Conservation (phyloP, 306 rosid genomes). For the Cucumis hystrix region DNA sequence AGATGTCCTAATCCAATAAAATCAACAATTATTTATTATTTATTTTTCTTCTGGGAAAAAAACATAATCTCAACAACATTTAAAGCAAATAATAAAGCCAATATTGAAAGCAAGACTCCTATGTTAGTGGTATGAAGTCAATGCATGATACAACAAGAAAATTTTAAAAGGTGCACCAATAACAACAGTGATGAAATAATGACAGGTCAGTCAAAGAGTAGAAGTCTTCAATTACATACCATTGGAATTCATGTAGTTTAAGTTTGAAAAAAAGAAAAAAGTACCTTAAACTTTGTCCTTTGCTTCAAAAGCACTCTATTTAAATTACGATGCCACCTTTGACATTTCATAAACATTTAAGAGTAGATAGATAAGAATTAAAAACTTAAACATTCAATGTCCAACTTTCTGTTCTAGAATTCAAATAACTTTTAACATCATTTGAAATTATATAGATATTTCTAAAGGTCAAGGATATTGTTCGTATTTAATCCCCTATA, state of each 20-base stretch:
- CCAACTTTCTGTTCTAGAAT: no score
- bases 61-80: not conserved
- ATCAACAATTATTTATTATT: not conserved
- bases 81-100: not conserved
- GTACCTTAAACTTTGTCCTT: no score
- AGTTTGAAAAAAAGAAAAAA: no score
- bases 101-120: not conserved
- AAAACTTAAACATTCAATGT: not conserved
- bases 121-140: not conserved
- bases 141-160: not conserved
- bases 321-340: no score
- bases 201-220: not conserved
- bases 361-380: no score
- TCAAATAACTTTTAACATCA: not conserved
- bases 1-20: not conserved
- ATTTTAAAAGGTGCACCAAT: not conserved
- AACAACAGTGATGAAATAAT: not conserved
- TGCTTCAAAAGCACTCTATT: no score
- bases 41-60: not conserved
- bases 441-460: not conserved
- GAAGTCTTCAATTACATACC: not conserved
- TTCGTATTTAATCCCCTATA: no score
- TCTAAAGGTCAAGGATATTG: no score
- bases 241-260: not conserved
- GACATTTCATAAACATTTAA: no score